phyloP scores from a whole-genome alignment of 352 stramenopile genomes.

The Sclerospora graminicola region DNA sequence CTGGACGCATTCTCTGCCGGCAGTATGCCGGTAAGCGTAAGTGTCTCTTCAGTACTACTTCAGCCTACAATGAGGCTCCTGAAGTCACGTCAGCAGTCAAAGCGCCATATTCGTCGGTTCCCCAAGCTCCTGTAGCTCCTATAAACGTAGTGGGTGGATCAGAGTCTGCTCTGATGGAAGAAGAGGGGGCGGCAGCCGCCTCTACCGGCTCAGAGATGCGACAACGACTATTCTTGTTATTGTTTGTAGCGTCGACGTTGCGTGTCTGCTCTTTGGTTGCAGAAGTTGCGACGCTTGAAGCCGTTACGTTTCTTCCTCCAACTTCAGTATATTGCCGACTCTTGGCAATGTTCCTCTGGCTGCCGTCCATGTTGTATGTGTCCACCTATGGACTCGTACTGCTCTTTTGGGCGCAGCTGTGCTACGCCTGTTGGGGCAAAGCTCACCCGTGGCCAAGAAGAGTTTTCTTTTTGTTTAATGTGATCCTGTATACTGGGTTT shows the following conservation, averaged over 20 bases:
- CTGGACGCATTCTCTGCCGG: constrained; percentile 36
- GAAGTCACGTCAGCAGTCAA: constrained; percentile 8
- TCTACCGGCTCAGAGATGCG: constrained; percentile 72
- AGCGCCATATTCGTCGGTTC: constrained; percentile 9
- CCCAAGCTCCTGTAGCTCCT: constrained; percentile 10
- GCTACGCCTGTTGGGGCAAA: constrained; percentile 73
- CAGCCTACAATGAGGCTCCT: constrained; percentile 6
- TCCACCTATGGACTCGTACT: constrained; percentile 79
- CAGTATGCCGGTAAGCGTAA: constrained; percentile 30
- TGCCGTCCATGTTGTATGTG: constrained; percentile 75
- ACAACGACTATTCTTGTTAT: constrained; percentile 60
- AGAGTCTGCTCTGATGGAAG: constrained; percentile 37
- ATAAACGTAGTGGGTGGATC: constrained; percentile 23
- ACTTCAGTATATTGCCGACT: constrained; percentile 38
- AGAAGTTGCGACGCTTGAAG: constrained; percentile 44
- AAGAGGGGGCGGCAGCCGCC: constrained; percentile 34
- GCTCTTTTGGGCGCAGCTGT: constrained; percentile 80
- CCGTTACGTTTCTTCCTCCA: constrained; percentile 25
- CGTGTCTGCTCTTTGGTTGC: constrained; percentile 49
- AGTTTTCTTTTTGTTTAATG: constrained; percentile 70
- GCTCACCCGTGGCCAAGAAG: constrained; percentile 59
- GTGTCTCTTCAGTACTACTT: constrained; percentile 4
- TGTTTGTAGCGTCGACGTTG: constrained; percentile 57
- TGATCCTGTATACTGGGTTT: constrained; percentile 58
- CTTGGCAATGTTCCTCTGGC: constrained; percentile 56